A percentile compares a stretch with the other conserved stretches of the same genome.
phyloP scores from a whole-genome alignment of 1,284 basidiomycete genomes.

The Leccinum huronense region DNA sequence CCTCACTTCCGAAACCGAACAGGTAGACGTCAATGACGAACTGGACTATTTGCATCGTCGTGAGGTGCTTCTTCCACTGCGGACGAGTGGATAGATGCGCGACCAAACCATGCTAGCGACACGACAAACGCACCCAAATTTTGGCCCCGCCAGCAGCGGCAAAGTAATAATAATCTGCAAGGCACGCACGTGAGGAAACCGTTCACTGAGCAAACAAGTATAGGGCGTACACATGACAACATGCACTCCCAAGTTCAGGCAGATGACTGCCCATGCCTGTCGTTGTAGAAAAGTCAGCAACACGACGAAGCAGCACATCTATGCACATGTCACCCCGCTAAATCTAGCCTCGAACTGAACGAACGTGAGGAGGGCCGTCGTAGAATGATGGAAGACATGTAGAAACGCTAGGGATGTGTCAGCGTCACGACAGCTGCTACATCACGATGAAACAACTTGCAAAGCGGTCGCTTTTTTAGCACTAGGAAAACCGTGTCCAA shows the following conservation, averaged over 20 bases:
- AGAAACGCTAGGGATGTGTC: conserved; percentile 69
- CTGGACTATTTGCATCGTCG: conserved; percentile 92
- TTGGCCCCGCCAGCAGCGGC: conserved; percentile 90
- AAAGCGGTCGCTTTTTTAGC: conserved; percentile 94
- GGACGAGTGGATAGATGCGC: conserved; percentile 9
- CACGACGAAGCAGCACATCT: conserved; percentile 5
- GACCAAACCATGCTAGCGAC: background rate
- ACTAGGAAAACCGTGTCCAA: conserved; percentile 95
- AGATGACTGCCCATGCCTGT: conserved; percentile 95
- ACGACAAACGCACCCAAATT: conserved; percentile 72
- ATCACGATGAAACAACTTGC: conserved; percentile 45
- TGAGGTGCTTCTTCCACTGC: conserved; percentile 95
- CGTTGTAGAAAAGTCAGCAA: conserved; percentile 15
- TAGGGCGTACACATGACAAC: conserved; percentile 89
- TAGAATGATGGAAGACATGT: conserved; percentile 98
- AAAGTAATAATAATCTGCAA: conserved; percentile 92
- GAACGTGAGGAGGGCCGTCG: conserved; percentile 91
- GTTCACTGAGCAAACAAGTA: conserved; percentile 1
- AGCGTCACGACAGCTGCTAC: background rate
- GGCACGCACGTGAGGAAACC: conserved; percentile 6
- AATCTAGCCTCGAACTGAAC: conserved; percentile 89
- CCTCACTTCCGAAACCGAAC: conserved; percentile 88
- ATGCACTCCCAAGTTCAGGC: conserved; percentile 90
- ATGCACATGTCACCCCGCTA: conserved; percentile 60
- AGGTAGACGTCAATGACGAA: conserved; percentile 87